A percentile compares a stretch with the other conserved stretches of the same genome.
These are phyloP conservation scores for Ceriops decandra DNA, from an alignment of 345 rosid species.

Conservation along the genomic window DNA sequence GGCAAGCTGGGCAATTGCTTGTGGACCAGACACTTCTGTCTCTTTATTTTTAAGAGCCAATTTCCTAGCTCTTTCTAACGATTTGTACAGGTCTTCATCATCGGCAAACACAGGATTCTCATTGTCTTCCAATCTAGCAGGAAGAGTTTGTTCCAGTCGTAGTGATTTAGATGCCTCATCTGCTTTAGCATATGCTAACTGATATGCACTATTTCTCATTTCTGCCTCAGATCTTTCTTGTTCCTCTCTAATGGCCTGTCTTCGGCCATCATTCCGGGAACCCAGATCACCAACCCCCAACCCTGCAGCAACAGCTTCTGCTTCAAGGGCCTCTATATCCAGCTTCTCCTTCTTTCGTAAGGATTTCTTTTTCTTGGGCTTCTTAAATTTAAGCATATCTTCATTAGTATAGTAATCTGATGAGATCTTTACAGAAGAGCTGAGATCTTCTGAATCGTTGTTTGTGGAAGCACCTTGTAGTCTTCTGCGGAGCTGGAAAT, in stretches of 20 bases:
- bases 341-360: constrained; percentile 82
- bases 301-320: constrained; percentile 80
- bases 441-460: constrained; percentile 62
- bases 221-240: constrained; percentile 74
- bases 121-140: constrained; percentile 51
- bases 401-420: constrained; percentile 86
- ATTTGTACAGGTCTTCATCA: constrained; percentile 71
- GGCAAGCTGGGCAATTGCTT: constrained; percentile 69
- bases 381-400: constrained; percentile 82
- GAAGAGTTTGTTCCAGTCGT: constrained; percentile 52
- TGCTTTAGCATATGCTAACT: constrained; percentile 75
- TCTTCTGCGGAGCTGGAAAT: constrained; percentile 73
- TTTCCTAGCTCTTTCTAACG: constrained; percentile 79
- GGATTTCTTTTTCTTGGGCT: constrained; percentile 87
- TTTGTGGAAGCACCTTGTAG: constrained; percentile 55
- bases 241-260: constrained; percentile 76
- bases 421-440: constrained; percentile 51
- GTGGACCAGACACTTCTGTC: constrained; percentile 56
- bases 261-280: constrained; percentile 75
- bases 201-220: constrained; percentile 70
- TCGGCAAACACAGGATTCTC: constrained; percentile 57
- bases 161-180: constrained; percentile 82
- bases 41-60: constrained; percentile 72
- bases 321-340: constrained; percentile 86
- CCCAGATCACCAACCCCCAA: constrained; percentile 89